Percentiles rank a stretch among this genome's conserved stretches.
Evolutionary conservation across 805 yeast genomes (phyloP).

Genomic region (Lipomyces anomalus): DNA sequence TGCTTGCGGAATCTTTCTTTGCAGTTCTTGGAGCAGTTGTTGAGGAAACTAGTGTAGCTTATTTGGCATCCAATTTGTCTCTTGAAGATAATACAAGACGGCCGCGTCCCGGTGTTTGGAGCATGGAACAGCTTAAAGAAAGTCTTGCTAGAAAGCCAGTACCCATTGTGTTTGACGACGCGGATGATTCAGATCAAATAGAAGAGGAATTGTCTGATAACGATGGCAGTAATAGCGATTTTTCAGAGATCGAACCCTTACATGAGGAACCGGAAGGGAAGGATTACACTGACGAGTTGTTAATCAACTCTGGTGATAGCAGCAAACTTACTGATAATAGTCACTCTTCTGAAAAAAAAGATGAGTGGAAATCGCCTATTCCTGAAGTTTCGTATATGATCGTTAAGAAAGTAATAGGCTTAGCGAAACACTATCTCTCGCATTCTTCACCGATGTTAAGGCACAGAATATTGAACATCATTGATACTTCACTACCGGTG

Average conservation of each 20-base stretch:
- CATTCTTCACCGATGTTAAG: conserved; percentile 58
- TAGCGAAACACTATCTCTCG: conserved; percentile 64
- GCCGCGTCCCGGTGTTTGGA: conserved; percentile 19
- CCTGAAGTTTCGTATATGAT: conserved; percentile 56
- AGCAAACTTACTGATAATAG: too few species aligned
- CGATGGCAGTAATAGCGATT: conserved; percentile 28
- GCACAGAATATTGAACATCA: conserved; percentile 50
- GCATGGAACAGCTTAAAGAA: conserved; percentile 22
- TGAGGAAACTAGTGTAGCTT: conserved; percentile 28
- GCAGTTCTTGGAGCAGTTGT: conserved; percentile 59
- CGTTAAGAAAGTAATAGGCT: conserved; percentile 55
- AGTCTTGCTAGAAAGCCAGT: conserved; percentile 27
- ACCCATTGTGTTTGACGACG: conserved; percentile 27
- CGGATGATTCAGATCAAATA: conserved; percentile 1
- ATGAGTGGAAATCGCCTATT: conserved; percentile 62
- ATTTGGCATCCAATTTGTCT: conserved; percentile 1
- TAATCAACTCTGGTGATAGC: too few species aligned
- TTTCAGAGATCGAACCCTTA: conserved; percentile 8
- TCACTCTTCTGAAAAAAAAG: conserved; percentile 11
- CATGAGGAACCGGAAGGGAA: neutral
- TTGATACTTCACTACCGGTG: conserved; percentile 43
- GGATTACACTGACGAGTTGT: too few species aligned
- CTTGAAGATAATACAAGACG: conserved; percentile 9
- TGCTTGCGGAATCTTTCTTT: conserved; percentile 67
- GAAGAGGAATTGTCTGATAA: conserved; percentile 36